A percentile compares a stretch with the other conserved stretches of the same genome.
phyloP scores from a whole-genome alignment of 305 asterid species.

The Fraxinus velutina region DNA sequence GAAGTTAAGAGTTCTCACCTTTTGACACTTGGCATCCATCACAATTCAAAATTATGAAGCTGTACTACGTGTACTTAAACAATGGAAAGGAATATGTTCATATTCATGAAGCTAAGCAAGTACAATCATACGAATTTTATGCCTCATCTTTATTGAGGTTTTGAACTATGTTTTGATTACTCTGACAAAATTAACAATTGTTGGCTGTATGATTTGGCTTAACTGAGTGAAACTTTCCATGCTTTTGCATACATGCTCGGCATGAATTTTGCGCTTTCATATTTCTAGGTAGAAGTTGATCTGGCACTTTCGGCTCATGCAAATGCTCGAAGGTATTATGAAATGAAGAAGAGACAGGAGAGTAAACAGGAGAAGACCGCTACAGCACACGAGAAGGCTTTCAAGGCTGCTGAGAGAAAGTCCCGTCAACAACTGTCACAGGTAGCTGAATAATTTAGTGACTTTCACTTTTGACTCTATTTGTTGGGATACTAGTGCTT shows the following conservation, averaged over 20 bases:
- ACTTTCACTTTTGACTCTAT: slow-evolving; percentile 10
- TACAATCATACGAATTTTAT: slow-evolving; percentile 10
- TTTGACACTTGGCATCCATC: slow-evolving; percentile 10
- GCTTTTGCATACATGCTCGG: not conserved
- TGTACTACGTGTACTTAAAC: slow-evolving; percentile 5
- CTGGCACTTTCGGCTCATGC: slow-evolving; percentile 97
- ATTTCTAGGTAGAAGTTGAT: slow-evolving; percentile 85
- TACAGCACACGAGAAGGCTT: slow-evolving; percentile 93
- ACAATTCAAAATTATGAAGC: slow-evolving; percentile 17
- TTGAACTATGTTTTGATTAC: not conserved
- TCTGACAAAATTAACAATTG: not conserved
- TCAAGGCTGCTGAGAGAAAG: slow-evolving; percentile 94
- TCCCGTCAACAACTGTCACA: slow-evolving; percentile 84
- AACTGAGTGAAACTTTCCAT: slow-evolving; percentile 16
- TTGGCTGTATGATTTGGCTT: not conserved
- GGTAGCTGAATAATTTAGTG: slow-evolving; percentile 48
- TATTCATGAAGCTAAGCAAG: not conserved
- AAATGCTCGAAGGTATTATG: slow-evolving; percentile 94
- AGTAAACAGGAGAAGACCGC: slow-evolving; percentile 90
- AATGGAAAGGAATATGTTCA: not conserved
- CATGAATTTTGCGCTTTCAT: slow-evolving; percentile 16
- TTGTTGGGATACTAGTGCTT: not conserved
- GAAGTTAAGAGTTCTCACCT: slow-evolving; percentile 10
- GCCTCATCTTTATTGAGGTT: slow-evolving; percentile 12
- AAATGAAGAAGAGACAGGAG: slow-evolving; percentile 88